Base-by-base conservation (phyloP, 228 moss, liverwort and hornwort species). In the Sphagnum fallax region DNA sequence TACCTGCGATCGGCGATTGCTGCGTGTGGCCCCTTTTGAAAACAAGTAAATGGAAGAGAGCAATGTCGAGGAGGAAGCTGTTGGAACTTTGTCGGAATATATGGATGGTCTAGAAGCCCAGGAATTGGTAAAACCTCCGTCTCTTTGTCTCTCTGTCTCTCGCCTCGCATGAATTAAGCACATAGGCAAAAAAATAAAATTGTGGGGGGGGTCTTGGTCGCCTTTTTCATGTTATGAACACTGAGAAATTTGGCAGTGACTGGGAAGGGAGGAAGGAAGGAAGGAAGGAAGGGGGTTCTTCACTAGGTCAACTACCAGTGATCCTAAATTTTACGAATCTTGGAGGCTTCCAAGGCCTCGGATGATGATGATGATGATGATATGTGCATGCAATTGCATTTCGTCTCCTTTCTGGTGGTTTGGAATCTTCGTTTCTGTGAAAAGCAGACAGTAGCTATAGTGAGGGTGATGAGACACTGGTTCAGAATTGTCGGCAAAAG, bases 21-120 rank as follows among this genome's bases (percentile, higher is more conserved):
- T 32, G 32, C 32, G 32, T 32, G 32, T 32, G 32, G 32, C 2
- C 32, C 32, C 32, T 2, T 32, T 32, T 32, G 32, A 55, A 55
- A 55, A 55, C 55, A 75, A 75, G 69, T 77, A 75, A n/a, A 75
- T 74, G 47, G 76, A 62, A 32, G 89, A 89, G 58, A 59, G 61
- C 51, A 75, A 81, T 61, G 79, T 61, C 47, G 82, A 84, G 65
- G 61, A 75, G 8, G 94, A 91, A 59, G 66, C 75, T 50, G 79
- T 66, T 49, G 79, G 85, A 71, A 95, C 79, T 52, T 74, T 95
- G 68, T 74, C 79, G 10, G 90, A 95, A 78, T 90, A 77, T 68
- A 90, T 95, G 66, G 89, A 90, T 52, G 73, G 76, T 52, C 78
- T 86, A 72, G 90, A 95, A 64, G 90, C 92, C 52, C 82, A 84